Evolutionary conservation across 306 rosid genomes (phyloP).

Genomic region (Casuarina equisetifolia): DNA sequence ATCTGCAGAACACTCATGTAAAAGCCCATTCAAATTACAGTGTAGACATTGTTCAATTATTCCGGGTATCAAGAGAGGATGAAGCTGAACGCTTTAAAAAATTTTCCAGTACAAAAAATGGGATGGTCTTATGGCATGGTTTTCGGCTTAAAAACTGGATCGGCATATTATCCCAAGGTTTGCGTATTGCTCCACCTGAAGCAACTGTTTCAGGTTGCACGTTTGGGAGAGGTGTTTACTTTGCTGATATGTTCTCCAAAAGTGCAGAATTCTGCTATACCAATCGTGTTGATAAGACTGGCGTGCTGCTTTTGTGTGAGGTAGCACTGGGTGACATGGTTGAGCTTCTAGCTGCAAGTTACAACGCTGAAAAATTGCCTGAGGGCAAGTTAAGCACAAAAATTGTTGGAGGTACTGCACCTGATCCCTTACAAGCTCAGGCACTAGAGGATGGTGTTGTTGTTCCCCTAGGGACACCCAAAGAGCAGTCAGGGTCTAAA

Average conservation of each 20-base stretch:
- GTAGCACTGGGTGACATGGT: conserved; percentile 95
- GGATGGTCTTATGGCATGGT: conserved; percentile 97
- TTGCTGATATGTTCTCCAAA: conserved; percentile 99
- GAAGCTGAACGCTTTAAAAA: conserved; percentile 73
- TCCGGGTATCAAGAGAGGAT: conserved; percentile 60
- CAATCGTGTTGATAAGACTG: conserved; percentile 45
- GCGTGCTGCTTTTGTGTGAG: conserved; percentile 95
- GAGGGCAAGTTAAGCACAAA: conserved; percentile 83
- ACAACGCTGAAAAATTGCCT: conserved; percentile 79
- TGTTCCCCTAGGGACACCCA: conserved; percentile 76
- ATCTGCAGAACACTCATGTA: conserved; percentile 82
- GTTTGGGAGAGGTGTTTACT: conserved; percentile 96
- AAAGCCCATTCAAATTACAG: conserved; percentile 79
- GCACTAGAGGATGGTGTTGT: conserved; percentile 64
- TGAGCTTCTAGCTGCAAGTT: conserved; percentile 66
- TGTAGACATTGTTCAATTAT: conserved; percentile 70
- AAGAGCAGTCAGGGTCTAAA: conserved; percentile 26
- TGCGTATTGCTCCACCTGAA: conserved; percentile 99
- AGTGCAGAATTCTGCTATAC: conserved; percentile 95
- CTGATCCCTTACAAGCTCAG: conserved; percentile 63
- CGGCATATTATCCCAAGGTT: conserved; percentile 96
- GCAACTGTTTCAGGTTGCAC: conserved; percentile 93
- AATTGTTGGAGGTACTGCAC: conserved; percentile 81
- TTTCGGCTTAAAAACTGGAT: conserved; percentile 96
- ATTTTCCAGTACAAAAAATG: conserved; percentile 67